Evolutionary conservation across 2,329 filamentous ascomycete genomes (phyloP).

Genomic region (Penicillium sp.): DNA sequence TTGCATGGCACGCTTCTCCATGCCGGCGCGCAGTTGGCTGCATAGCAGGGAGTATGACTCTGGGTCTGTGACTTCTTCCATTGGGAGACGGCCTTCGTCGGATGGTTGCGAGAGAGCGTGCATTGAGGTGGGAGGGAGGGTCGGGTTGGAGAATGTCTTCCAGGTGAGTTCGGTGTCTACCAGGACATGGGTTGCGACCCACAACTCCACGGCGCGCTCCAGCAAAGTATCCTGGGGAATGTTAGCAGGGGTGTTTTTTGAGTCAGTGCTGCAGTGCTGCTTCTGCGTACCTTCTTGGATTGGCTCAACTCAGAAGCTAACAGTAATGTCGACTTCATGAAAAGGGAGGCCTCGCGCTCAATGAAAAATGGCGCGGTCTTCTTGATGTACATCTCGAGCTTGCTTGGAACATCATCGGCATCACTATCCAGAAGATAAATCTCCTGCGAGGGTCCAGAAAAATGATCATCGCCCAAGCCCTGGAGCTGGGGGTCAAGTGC

Average conservation of each 20-base stretch:
- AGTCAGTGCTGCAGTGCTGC: no score
- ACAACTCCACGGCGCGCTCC: slow-evolving; percentile 58
- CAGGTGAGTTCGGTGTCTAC: slow-evolving; percentile 54
- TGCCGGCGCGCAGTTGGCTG: slow-evolving; percentile 58
- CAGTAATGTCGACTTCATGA: slow-evolving; percentile 56
- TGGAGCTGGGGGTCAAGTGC: slow-evolving; percentile 48
- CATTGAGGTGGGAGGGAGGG: slow-evolving; percentile 40
- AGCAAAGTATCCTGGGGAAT: slow-evolving; percentile 35
- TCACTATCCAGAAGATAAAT: slow-evolving; percentile 57
- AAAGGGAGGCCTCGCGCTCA: slow-evolving; percentile 54
- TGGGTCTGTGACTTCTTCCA: slow-evolving; percentile 44
- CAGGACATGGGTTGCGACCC: slow-evolving; percentile 60
- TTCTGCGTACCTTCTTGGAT: slow-evolving; percentile 41
- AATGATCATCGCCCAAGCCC: slow-evolving; percentile 45
- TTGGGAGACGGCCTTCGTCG: slow-evolving; percentile 46
- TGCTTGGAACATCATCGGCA: slow-evolving; percentile 54
- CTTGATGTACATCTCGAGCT: slow-evolving; percentile 60
- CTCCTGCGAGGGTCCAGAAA: slow-evolving; percentile 42
- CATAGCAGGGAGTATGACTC: slow-evolving; percentile 56
- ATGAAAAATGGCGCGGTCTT: slow-evolving; percentile 52
- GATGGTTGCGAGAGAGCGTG: slow-evolving; percentile 42
- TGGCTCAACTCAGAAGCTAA: slow-evolving; percentile 43
- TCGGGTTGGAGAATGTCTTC: slow-evolving; percentile 55
- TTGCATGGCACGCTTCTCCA: slow-evolving; percentile 58
- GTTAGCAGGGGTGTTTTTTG: no score